These are phyloP conservation scores for Coix lacrymajobi DNA, from an alignment of 176 grass and related monocot species.

Conservation along the genomic window DNA sequence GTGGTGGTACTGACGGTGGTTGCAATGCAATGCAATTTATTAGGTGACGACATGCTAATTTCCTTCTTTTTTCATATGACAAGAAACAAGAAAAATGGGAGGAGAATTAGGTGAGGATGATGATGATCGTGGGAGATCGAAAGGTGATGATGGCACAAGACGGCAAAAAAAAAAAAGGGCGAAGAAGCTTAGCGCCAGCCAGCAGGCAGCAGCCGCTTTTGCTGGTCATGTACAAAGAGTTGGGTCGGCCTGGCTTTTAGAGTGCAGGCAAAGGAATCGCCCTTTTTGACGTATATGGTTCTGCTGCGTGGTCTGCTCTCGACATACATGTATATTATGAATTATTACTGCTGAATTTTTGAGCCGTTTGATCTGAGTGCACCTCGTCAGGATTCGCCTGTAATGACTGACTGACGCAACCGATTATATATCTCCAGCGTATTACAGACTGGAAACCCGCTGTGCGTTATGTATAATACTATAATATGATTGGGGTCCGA, in stretches of 20 bases:
- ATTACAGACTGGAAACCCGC: not conserved
- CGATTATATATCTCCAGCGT: not conserved
- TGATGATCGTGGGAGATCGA: not conserved
- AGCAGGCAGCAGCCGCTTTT: constrained; percentile 5
- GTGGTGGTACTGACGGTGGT: not conserved
- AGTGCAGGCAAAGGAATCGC: constrained; percentile 61
- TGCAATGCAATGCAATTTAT: constrained; percentile 36
- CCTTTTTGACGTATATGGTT: not conserved
- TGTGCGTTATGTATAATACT: not conserved
- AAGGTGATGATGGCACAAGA: not conserved
- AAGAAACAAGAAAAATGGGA: not conserved
- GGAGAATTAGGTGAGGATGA: constrained; percentile 23
- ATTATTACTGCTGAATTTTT: not conserved
- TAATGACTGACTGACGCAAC: not conserved
- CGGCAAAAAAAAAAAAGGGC: not conserved
- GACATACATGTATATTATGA: not conserved
- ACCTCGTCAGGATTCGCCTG: not conserved
- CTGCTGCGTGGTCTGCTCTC: not conserved
- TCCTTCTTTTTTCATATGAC: not conserved
- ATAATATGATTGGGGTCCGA: not conserved
- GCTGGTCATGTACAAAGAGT: constrained; percentile 41
- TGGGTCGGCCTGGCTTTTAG: constrained; percentile 82
- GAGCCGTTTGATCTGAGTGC: not conserved
- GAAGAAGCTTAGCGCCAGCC: not conserved
- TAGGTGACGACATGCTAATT: constrained; percentile 48